phyloP scores from a whole-genome alignment of 1,284 basidiomycete species.

The Fomes fomentarius region DNA sequence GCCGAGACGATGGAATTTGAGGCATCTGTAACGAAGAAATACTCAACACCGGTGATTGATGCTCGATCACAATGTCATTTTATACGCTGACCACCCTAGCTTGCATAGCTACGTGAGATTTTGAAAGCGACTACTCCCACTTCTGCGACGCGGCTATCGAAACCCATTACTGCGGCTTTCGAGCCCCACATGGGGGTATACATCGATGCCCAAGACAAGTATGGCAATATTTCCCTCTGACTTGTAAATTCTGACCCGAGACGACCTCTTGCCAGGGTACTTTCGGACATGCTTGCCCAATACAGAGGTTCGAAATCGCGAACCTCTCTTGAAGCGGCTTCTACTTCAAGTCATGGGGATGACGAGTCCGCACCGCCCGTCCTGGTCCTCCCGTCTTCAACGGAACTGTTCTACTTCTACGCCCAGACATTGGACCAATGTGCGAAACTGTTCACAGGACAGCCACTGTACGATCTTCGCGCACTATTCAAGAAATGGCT shows the following conservation, averaged over 20 bases:
- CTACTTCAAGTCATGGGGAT: slow-evolving; percentile 41
- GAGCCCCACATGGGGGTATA: slow-evolving; percentile 93
- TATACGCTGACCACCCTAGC: neutral
- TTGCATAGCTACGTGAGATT: slow-evolving; percentile 56
- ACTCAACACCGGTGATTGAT: slow-evolving; percentile 68
- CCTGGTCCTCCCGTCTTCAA: slow-evolving; percentile 88
- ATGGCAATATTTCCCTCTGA: too few species aligned
- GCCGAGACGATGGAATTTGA: slow-evolving; percentile 90
- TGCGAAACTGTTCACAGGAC: slow-evolving; percentile 82
- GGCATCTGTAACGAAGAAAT: slow-evolving; percentile 75
- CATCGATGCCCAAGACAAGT: slow-evolving; percentile 97
- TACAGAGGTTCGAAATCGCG: slow-evolving; percentile 72
- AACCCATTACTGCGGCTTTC: slow-evolving; percentile 85
- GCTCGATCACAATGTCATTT: neutral
- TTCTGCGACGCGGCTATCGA: slow-evolving; percentile 50
- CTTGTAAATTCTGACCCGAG: too few species aligned
- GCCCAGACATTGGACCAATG: slow-evolving; percentile 95
- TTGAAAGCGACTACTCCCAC: slow-evolving; percentile 54
- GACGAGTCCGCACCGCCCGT: slow-evolving; percentile 56
- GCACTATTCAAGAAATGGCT: slow-evolving; percentile 92
- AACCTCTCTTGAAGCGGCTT: slow-evolving; percentile 66
- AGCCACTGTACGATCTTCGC: slow-evolving; percentile 80
- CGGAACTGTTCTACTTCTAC: slow-evolving; percentile 97
- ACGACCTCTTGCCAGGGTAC: slow-evolving; percentile 48
- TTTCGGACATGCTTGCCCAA: slow-evolving; percentile 81